Conservation (phyloP, 192 early-diverging fungal genomes). For the Spinellus fusiger region DNA sequence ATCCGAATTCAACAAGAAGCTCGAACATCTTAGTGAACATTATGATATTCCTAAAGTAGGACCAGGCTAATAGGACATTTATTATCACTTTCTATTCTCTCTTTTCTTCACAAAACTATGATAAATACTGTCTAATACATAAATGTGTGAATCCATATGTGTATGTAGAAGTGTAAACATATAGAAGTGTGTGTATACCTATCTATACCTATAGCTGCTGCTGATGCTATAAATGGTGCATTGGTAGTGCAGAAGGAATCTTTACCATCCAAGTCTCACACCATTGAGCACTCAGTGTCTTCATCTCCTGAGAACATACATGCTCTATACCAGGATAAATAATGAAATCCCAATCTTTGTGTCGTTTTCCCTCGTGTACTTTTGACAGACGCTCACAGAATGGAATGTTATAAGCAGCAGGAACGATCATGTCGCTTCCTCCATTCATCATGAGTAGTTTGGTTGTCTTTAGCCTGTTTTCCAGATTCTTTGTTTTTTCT, state of each 20-base stretch:
- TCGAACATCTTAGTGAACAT: constrained; percentile 71
- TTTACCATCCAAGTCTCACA: constrained; percentile 20
- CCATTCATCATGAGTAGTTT: constrained; percentile 25
- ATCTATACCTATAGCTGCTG: background rate
- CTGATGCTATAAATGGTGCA: too few relatives aligned
- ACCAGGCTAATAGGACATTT: constrained; percentile 56
- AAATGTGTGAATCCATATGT: background rate
- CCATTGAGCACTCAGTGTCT: constrained; percentile 13
- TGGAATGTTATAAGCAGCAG: constrained; percentile 4
- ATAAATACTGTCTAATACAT: background rate
- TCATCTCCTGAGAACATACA: constrained; percentile 27
- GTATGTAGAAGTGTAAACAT: background rate
- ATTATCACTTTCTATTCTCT: background rate
- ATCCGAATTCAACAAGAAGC: constrained; percentile 67
- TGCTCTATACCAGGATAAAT: constrained; percentile 20
- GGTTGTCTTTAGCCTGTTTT: background rate
- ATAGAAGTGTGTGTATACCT: background rate
- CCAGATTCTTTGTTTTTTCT: background rate
- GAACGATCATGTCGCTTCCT: constrained; percentile 14
- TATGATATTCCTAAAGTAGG: constrained; percentile 82
- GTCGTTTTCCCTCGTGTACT: background rate
- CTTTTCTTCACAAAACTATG: background rate
- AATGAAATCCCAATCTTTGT: constrained; percentile 13
- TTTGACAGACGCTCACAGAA: constrained; percentile 4
- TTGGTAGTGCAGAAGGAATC: too few relatives aligned